A percentile compares a stretch with the other conserved stretches of the same genome.
Conservation (phyloP, 2,329 filamentous ascomycete genomes). For the Onygena corvina region DNA sequence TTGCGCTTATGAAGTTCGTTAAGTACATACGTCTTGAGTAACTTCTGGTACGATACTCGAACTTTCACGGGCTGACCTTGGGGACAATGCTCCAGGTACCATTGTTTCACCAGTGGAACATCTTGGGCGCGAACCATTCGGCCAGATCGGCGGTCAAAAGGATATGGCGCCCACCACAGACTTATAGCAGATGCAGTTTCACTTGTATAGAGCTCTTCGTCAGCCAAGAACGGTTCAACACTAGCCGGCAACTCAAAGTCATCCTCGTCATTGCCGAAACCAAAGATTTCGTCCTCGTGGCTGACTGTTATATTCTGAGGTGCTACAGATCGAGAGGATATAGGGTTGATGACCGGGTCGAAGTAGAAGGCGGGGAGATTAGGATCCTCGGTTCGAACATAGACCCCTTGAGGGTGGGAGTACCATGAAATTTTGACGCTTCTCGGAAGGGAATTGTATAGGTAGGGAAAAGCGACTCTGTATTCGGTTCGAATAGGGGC, state of each 20-base stretch:
- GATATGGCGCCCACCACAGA: conserved; percentile 96
- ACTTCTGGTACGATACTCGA: conserved; percentile 93
- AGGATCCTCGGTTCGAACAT: conserved; percentile 73
- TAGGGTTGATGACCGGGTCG: conserved; percentile 93
- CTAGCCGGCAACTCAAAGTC: conserved; percentile 71
- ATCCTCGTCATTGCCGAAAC: conserved; percentile 64
- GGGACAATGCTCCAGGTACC: conserved; percentile 93
- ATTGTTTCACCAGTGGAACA: conserved; percentile 92
- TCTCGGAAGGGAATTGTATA: conserved; percentile 91
- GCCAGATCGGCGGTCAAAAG: conserved; percentile 86
- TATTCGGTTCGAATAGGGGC: conserved; percentile 91
- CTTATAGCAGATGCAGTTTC: conserved; percentile 86
- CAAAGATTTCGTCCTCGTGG: conserved; percentile 91
- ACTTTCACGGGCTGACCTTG: conserved; percentile 90
- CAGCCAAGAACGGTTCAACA: conserved; percentile 75
- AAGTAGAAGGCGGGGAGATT: conserved; percentile 94
- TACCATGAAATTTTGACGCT: conserved; percentile 92
- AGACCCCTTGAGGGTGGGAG: conserved; percentile 85
- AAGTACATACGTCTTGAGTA: conserved; percentile 88
- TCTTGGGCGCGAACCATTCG: conserved; percentile 95
- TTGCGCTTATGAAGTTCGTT: conserved; percentile 95
- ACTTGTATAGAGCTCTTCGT: conserved; percentile 77
- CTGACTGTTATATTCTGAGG: conserved; percentile 86
- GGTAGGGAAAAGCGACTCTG: conserved; percentile 80
- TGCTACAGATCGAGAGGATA: conserved; percentile 85